Conservation (phyloP, 768 basidiomycete species). For the Nevesoporus exiguus region DNA sequence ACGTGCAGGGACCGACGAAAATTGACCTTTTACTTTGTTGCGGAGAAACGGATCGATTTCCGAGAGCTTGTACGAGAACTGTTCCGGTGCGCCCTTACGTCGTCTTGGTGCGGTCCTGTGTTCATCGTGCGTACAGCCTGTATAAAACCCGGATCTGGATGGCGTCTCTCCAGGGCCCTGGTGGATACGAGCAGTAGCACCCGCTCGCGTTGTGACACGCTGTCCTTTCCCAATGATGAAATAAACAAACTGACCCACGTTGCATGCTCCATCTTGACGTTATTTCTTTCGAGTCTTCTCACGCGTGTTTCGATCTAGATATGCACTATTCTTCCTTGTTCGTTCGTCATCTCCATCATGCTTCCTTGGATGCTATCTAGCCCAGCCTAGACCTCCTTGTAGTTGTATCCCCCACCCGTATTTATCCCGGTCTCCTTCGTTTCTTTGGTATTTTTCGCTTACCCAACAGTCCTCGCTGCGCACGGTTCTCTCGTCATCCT, state of each 20-base stretch:
- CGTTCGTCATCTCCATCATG: background rate
- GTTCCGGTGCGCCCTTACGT: slow-evolving; percentile 57
- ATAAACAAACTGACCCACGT: slow-evolving; percentile 17
- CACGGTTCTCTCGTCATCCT: background rate
- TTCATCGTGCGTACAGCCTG: slow-evolving; percentile 42
- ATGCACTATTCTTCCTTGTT: slow-evolving; percentile 16
- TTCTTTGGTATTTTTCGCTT: background rate
- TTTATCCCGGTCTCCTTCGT: slow-evolving; percentile 12
- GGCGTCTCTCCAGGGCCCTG: slow-evolving; percentile 69
- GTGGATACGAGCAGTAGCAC: slow-evolving; percentile 41
- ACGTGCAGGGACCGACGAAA: slow-evolving; percentile 88
- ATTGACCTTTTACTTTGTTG: slow-evolving; percentile 96
- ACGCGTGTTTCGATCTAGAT: slow-evolving; percentile 29
- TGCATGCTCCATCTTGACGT: slow-evolving; percentile 25
- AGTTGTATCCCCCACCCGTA: slow-evolving; percentile 24
- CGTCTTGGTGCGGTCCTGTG: slow-evolving; percentile 4
- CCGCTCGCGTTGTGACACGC: slow-evolving; percentile 1
- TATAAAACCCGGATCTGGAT: slow-evolving; percentile 98
- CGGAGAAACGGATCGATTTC: slow-evolving; percentile 94
- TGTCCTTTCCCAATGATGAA: slow-evolving; percentile 5
- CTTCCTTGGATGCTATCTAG: slow-evolving; percentile 29
- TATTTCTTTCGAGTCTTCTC: background rate
- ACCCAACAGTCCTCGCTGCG: background rate
- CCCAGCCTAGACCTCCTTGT: slow-evolving; percentile 31
- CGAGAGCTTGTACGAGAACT: slow-evolving; percentile 93